Conservation (phyloP, 2,329 filamentous ascomycete species). For the Alternaria alternata region DNA sequence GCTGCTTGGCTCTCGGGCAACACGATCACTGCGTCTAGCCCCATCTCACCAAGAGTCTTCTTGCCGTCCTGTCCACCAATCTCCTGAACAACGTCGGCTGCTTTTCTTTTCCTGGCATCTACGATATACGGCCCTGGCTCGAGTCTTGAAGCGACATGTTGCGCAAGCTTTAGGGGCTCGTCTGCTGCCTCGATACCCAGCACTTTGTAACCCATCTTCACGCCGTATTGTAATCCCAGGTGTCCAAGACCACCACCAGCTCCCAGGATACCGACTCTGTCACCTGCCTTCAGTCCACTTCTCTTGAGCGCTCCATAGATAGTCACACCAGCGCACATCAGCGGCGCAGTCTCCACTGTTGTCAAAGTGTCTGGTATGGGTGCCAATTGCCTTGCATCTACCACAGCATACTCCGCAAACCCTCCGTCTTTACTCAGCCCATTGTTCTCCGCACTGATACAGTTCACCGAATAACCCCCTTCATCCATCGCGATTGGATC, state of each 20-base stretch:
- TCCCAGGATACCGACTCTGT: constrained; percentile 53
- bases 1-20: constrained; percentile 58
- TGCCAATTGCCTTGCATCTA: constrained; percentile 52
- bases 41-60: constrained; percentile 51
- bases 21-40: constrained; percentile 57
- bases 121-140: constrained; percentile 48
- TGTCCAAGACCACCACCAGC: constrained; percentile 48
- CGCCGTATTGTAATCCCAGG: constrained; percentile 42
- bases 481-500: constrained; percentile 46
- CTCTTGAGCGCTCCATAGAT: constrained; percentile 54
- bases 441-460: constrained; percentile 42
- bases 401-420: constrained; percentile 55
- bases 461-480: constrained; percentile 54
- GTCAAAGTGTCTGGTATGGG: constrained; percentile 45
- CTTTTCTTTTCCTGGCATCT: constrained; percentile 49
- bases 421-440: constrained; percentile 49
- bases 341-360: constrained; percentile 50
- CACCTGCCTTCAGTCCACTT: constrained; percentile 40
- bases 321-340: constrained; percentile 57
- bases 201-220: constrained; percentile 46
- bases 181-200: constrained; percentile 53
- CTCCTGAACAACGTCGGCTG: constrained; percentile 40
- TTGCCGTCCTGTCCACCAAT: constrained; percentile 51
- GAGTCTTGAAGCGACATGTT: constrained; percentile 26
- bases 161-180: constrained; percentile 47